Base-by-base conservation (phyloP, 805 yeast species). In the Grigorovia yakushimaensis region DNA sequence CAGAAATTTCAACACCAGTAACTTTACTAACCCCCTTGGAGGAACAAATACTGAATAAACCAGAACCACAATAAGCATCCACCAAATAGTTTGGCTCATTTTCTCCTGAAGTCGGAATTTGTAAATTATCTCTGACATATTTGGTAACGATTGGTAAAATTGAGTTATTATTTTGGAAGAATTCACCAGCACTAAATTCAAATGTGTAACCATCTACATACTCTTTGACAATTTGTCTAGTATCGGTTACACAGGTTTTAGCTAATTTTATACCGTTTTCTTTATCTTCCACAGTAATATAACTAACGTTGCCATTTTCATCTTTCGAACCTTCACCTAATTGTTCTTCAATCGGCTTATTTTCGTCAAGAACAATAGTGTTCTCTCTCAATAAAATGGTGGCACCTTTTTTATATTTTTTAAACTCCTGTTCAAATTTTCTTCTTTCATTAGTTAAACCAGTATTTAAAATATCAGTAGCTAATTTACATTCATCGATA, bases 31-130 rank as follows among this genome's bases (percentile, higher is more conserved):
- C 95, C 17, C 84, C 82, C 20, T 74, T 67, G 24, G 93, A 82
- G 56, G 95, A 83, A 8, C 96, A 81, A 49, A 93, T 82, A 51
- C 94, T 84, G 66, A 93, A 93, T 40, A 93, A 70, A 0, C 98
- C 98, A 3, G 95, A 85, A 1, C 98, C 98, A 72, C 98, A 89
- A 69, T 89, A 89, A 0, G 97, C 95, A 65, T 89, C 98, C 23
- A 89, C 95, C 43, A 89, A 68, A 60, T 81, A 88, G 57, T 78
- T 77, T 27, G 81, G 79, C 27, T 71, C 72, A 6, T 65, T 68
- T 19, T 70, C 71, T 4, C 65, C 60, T 1, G 68, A 66, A n/a
- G 54, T 57, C 10, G 73, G 67, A 35, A 78, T 65, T 43, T 71
- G 71, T 45, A 89, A 67, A 58, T 87, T 86, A 8, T 79, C 73